Conservation (phyloP, 352 stramenopile species). For the Peronospora farinosa region DNA sequence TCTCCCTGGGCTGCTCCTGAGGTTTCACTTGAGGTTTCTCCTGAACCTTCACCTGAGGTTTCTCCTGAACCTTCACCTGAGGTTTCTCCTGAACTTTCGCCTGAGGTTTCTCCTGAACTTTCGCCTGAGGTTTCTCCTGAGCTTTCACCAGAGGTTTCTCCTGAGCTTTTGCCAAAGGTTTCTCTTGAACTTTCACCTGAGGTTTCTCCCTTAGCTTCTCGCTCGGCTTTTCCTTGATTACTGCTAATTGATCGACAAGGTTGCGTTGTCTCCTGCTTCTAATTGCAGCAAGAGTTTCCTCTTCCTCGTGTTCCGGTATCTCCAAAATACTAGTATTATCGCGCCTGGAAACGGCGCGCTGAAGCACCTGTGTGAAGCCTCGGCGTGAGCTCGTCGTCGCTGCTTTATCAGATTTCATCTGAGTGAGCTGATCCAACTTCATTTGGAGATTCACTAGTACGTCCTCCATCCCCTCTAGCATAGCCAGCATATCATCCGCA, state of each 20-base stretch:
- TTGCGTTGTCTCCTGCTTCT: conserved; percentile 28
- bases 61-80: too few species aligned
- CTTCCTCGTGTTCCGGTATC: conserved; percentile 23
- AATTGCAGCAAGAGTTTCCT: conserved; percentile 26
- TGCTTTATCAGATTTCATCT: conserved; percentile 26
- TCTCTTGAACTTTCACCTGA: conserved; percentile 8
- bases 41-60: conserved; percentile 9
- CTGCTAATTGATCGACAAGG: conserved; percentile 5
- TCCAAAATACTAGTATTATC: conserved; percentile 22
- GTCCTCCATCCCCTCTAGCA: conserved; percentile 42
- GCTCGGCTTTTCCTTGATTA: conserved; percentile 11
- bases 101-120: conserved; percentile 5
- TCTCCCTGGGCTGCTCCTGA: conserved; percentile 2
- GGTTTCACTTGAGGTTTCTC: not conserved
- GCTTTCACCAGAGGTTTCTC: conserved; percentile 3
- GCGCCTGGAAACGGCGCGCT: conserved; percentile 22
- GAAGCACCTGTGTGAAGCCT: conserved; percentile 27
- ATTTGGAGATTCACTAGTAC: conserved; percentile 51
- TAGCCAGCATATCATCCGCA: conserved; percentile 32
- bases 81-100: too few species aligned
- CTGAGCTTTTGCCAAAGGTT: not conserved
- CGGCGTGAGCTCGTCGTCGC: conserved; percentile 13
- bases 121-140: conserved; percentile 3
- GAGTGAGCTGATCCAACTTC: conserved; percentile 40
- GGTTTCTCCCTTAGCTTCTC: conserved; percentile 7